Percentiles rank a stretch among this genome's conserved stretches.
phyloP scores from a whole-genome alignment of 345 rosid species.

The Populus tremula region DNA sequence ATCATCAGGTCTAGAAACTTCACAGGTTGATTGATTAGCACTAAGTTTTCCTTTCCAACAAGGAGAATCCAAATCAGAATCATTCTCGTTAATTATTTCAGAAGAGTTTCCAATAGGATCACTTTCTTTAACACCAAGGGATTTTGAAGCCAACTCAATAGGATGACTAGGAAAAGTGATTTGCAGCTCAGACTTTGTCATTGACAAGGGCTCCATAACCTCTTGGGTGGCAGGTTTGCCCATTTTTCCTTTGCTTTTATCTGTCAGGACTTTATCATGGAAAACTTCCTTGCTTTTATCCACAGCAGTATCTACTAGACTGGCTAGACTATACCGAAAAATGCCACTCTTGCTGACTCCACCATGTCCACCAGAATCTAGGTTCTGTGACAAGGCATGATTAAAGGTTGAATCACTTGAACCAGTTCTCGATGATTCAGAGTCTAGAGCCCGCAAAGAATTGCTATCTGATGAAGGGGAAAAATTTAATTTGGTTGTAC shows the following conservation, averaged over 20 bases:
- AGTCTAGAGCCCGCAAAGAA: conserved; percentile 10
- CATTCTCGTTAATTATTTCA: conserved; percentile 19
- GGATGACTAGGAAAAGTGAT: conserved; percentile 11
- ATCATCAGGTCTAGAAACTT: conserved; percentile 14
- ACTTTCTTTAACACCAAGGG: conserved; percentile 19
- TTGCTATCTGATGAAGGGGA: conserved; percentile 7
- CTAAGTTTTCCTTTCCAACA: conserved; percentile 55
- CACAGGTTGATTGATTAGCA: conserved; percentile 4
- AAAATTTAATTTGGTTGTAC: conserved; percentile 13
- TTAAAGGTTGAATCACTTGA: conserved; percentile 7
- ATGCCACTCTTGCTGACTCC: conserved; percentile 5
- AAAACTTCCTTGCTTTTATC: conserved; percentile 14
- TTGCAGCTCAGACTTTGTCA: conserved; percentile 14
- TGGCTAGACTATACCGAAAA: background rate
- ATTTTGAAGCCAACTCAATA: conserved; percentile 21
- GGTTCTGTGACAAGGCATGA: conserved; percentile 5
- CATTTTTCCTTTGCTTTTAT: conserved; percentile 7
- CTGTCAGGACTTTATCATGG: conserved; percentile 3
- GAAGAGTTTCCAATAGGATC: conserved; percentile 21
- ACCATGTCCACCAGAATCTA: conserved; percentile 7
- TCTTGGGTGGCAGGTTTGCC: conserved; percentile 3
- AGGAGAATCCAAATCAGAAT: conserved; percentile 63
- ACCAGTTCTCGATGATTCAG: conserved; percentile 14
- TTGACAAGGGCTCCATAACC: conserved; percentile 2
- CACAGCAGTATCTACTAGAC: conserved; percentile 1